phyloP scores from a whole-genome alignment of 768 basidiomycete genomes.

The Mycena rosella region DNA sequence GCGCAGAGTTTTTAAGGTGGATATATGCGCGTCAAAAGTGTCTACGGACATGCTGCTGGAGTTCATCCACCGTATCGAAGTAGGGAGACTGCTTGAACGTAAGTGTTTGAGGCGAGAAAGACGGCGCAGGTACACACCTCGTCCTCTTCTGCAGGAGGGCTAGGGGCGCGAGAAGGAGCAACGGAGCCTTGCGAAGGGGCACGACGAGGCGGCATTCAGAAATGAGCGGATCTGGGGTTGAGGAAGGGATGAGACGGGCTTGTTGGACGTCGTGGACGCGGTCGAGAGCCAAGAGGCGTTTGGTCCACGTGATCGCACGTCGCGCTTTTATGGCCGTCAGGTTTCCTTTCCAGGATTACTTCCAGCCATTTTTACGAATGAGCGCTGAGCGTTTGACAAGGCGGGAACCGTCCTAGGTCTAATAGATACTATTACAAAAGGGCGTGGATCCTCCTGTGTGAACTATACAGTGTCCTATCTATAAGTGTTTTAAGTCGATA shows the following conservation, averaged over 20 bases:
- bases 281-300: not conserved
- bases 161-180: slow-evolving; percentile 63
- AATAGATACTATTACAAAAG: slow-evolving; percentile 24
- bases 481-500: slow-evolving; percentile 26
- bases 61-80: slow-evolving; percentile 87
- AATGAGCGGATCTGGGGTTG: not conserved
- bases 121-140: slow-evolving; percentile 46
- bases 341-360: too few species aligned
- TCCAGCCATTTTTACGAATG: too few species aligned
- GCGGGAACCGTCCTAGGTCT: not conserved
- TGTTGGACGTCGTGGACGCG: slow-evolving; percentile 11
- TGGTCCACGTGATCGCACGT: slow-evolving; percentile 22
- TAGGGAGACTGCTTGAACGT: slow-evolving; percentile 59
- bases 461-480: slow-evolving; percentile 23
- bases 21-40: slow-evolving; percentile 33
- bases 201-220: slow-evolving; percentile 64
- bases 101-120: slow-evolving; percentile 8
- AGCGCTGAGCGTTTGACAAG: too few species aligned
- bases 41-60: slow-evolving; percentile 78
- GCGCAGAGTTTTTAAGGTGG: not conserved
- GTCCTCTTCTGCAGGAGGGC: slow-evolving; percentile 57
- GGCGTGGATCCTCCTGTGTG: slow-evolving; percentile 1
- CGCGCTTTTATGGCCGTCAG: not conserved
- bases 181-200: slow-evolving; percentile 62
- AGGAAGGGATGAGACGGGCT: not conserved